These are phyloP conservation scores for Kingdonia uniflora DNA, from an alignment of 164 flowering plant genomes.

Conservation along the genomic window DNA sequence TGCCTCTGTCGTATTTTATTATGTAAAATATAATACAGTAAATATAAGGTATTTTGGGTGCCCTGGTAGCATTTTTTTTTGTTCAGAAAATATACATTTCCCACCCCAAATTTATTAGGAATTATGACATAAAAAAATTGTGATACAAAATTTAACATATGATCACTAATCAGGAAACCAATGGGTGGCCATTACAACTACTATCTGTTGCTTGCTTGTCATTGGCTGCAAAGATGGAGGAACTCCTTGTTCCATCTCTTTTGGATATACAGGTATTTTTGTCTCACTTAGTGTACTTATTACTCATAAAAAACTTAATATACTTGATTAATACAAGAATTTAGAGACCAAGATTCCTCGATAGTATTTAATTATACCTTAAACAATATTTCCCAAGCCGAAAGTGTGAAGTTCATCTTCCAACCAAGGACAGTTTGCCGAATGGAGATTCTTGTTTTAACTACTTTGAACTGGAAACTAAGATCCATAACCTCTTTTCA, in stretches of 20 bases:
- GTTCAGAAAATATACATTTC: not conserved
- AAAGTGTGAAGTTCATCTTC: slow-evolving; percentile 39
- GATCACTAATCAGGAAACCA: slow-evolving; percentile 16
- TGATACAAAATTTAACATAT: not conserved
- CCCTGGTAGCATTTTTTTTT: not conserved
- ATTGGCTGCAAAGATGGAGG: slow-evolving; percentile 80
- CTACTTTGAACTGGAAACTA: slow-evolving; percentile 47
- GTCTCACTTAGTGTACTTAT: not conserved
- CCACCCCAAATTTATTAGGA: not conserved
- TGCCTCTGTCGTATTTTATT: too few relatives aligned
- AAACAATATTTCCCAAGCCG: not conserved
- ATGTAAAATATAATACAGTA: too few relatives aligned
- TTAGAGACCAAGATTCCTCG: too few relatives aligned
- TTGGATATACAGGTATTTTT: slow-evolving; percentile 38
- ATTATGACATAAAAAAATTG: not conserved
- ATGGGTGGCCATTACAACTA: slow-evolving; percentile 60
- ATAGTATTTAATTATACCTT: too few relatives aligned
- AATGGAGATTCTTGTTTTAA: slow-evolving; percentile 61
- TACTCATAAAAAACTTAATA: not conserved
- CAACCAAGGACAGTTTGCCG: slow-evolving; percentile 47
- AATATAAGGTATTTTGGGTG: too few relatives aligned
- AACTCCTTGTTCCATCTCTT: slow-evolving; percentile 42
- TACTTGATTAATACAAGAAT: not conserved
- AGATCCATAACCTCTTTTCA: slow-evolving; percentile 53
- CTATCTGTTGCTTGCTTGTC: slow-evolving; percentile 65